Evolutionary conservation across 2,329 filamentous ascomycete species (phyloP).

Genomic region (Ophiobolus disseminans): DNA sequence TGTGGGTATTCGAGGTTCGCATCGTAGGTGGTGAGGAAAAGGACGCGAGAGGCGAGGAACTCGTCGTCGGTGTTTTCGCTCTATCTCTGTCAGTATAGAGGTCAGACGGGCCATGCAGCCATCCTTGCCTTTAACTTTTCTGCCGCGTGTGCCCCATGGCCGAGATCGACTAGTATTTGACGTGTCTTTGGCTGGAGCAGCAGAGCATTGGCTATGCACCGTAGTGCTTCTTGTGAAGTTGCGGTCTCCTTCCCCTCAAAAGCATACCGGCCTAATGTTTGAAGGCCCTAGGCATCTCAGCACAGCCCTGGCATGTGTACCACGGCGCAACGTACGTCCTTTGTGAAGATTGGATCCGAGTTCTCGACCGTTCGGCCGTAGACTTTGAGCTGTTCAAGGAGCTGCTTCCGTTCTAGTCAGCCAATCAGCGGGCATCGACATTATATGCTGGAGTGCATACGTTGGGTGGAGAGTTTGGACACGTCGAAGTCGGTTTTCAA

Average conservation of each 20-base stretch:
- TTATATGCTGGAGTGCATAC: conserved; percentile 54
- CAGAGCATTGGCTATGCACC: conserved; percentile 85
- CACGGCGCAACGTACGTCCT: conserved; percentile 63
- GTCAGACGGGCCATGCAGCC: too few relatives aligned
- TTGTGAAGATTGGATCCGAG: conserved; percentile 84
- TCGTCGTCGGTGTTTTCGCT: conserved; percentile 81
- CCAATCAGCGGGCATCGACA: conserved; percentile 11
- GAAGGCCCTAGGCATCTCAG: conserved; percentile 68
- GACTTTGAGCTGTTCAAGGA: conserved; percentile 73
- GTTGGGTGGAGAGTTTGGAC: conserved; percentile 64
- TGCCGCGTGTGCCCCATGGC: conserved; percentile 71
- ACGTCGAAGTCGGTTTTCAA: conserved; percentile 69
- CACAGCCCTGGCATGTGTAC: conserved; percentile 11
- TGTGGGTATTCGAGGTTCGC: conserved; percentile 70
- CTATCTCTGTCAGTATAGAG: conserved; percentile 38
- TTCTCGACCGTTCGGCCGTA: conserved; percentile 74
- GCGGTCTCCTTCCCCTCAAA: conserved; percentile 70
- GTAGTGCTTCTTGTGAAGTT: conserved; percentile 73
- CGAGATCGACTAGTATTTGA: conserved; percentile 75
- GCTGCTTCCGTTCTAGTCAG: conserved; percentile 65
- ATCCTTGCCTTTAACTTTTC: conserved; percentile 66
- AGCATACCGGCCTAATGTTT: conserved; percentile 73
- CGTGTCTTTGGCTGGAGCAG: conserved; percentile 72
- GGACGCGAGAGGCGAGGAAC: conserved; percentile 79
- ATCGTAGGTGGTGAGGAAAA: conserved; percentile 82